Evolutionary conservation across 2,329 filamentous ascomycete species (phyloP).

Genomic region (Exophiala calicioides): DNA sequence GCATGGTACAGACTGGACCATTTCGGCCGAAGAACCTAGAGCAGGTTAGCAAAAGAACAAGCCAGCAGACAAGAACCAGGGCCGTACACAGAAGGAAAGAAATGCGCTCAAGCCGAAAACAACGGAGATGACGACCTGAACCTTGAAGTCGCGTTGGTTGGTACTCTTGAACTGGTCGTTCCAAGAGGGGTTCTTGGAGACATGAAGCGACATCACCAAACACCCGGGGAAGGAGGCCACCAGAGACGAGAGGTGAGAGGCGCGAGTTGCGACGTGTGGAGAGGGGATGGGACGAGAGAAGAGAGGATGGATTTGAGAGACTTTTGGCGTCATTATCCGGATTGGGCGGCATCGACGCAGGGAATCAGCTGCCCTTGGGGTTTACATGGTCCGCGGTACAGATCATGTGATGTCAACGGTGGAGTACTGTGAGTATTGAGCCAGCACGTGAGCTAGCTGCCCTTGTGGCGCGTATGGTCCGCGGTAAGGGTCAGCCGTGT

Average conservation of each 20-base stretch:
- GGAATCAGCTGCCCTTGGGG: too few relatives aligned
- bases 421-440: too few relatives aligned
- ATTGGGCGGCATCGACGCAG: too few relatives aligned
- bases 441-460: too few relatives aligned
- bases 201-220: slow-evolving; percentile 20
- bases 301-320: too few relatives aligned
- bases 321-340: too few relatives aligned
- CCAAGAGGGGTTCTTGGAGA: slow-evolving; percentile 25
- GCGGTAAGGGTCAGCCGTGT: too few relatives aligned
- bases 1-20: slow-evolving; percentile 92
- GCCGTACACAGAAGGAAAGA: slow-evolving; percentile 48
- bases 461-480: too few relatives aligned
- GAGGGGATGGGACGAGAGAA: too few relatives aligned
- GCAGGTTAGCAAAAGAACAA: slow-evolving; percentile 6
- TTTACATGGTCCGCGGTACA: too few relatives aligned
- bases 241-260: neutral
- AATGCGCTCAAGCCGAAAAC: slow-evolving; percentile 46
- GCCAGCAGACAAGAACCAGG: neutral
- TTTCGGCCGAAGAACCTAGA: slow-evolving; percentile 77
- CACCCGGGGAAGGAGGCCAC: neutral
- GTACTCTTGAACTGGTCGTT: slow-evolving; percentile 29
- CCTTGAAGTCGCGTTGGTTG: slow-evolving; percentile 41
- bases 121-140: slow-evolving; percentile 48
- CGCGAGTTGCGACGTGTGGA: too few relatives aligned
- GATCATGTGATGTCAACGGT: too few relatives aligned